Base-by-base conservation (phyloP, 345 rosid genomes). In the Dimocarpus longan region DNA sequence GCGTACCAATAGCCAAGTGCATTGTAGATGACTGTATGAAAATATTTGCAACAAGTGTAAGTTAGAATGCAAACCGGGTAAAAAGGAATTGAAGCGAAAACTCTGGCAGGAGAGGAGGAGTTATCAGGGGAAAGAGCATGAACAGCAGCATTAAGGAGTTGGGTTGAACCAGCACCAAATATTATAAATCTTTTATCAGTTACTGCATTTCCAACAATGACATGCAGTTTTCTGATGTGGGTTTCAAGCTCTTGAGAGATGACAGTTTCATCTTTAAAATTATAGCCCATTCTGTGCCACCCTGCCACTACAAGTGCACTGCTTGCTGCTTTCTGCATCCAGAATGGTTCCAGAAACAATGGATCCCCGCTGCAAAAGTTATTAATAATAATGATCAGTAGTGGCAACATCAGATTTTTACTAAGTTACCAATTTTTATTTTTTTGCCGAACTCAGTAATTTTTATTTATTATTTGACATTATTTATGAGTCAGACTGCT, bases 121-220 rank as follows among this genome's bases (percentile, higher is more conserved):
- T 85, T 79, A n/a, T 63, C 52, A 5, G 71, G 72, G 74, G 93
- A 86, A 37, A 91, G 82, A 28, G 95, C 92, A 70, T 82, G 89
- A 57, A 86, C 92, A 11, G 93, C 91, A 4, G 95, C 95, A 76
- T 80, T 86, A 24, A 94, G 88, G 69, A 94, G 86, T 21, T 91
- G 93, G 57, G 93, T 91, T 2, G 91, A 84, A 57, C 98, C 97
- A 10, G 79, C 83, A n/a, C 98, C 97, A 46, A 88, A 91, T 15
- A 88, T 3, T 6, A 92, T 65, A 37, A 56, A 90, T 81, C 81
- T 88, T 46, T 87, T 82, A 0, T 86, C 79, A 4, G 95, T 84
- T 6, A 84, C 78, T 43, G 96, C 93, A 60, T 90, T 90, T 71
- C 95, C 93, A 8, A 88, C 86, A 24, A 52, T 8, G 54, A 77